Base-by-base conservation (phyloP, 192 early-diverging fungal genomes). In the Podila horticola region DNA sequence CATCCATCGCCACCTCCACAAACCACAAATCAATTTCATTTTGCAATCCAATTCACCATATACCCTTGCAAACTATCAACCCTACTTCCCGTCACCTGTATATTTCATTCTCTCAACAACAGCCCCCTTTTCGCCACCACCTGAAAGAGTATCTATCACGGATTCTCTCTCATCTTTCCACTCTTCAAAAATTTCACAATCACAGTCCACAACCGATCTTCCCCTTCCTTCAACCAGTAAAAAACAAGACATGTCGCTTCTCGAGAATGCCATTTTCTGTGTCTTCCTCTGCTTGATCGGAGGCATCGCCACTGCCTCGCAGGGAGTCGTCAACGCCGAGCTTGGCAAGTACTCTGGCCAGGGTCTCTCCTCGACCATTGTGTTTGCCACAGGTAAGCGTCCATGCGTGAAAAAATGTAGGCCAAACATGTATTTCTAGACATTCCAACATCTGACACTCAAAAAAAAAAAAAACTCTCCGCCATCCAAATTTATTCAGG, bases 261-360 rank as follows among this genome's bases (percentile, higher is more conserved):
- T 81, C 62, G 77, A 81, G 41, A 81, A 69, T 26, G 63, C 72
- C 36, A 69, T 81, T 62, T 81, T 81, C 17, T 81, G 77, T 34
- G 67, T 62, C 19, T 69, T 81, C 48, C 66, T 81, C 20, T 72
- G 77, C 49, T 20, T 73, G 31, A 34, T 81, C 63, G 77, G 77
- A 62, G 77, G 77, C 58, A 38, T 69, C n/a, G 77, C 77, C 26
- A 73, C 77, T 11, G 77, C 77, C n/a, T 69, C 77, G 0, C 77
- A 81, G 48, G 77, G 77, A 22, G 66, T 69, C 22, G 71, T 81
- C 52, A 81, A 81, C 49, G 41, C 77, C 28, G 64, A 65, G 17
- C 61, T 81, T 34, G 77, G 77, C 31, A 38, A 72, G 36, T 73
- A 45, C 49, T 58, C 77, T 51, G 77, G 77, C 24, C 71, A 81